Conservation (phyloP, 139 green algal genomes). For the Tetratostichococcus sp. region DNA sequence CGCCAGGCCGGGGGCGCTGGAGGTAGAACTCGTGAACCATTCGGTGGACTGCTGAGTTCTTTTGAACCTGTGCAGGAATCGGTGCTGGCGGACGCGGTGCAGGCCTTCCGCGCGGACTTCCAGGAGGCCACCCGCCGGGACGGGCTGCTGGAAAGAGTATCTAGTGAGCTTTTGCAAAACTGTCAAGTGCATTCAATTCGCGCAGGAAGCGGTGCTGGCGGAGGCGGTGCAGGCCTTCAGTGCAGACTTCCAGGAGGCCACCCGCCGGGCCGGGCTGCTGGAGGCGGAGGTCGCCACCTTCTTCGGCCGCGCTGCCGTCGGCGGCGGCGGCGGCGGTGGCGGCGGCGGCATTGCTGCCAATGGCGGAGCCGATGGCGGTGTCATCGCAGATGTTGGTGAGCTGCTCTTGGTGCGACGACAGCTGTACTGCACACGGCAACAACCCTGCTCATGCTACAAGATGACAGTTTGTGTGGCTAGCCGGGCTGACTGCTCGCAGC, state of each 20-base stretch:
- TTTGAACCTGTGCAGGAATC: too few species aligned
- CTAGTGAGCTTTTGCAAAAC: too few species aligned
- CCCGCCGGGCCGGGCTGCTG: slow-evolving; percentile 30
- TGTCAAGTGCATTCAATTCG: too few species aligned
- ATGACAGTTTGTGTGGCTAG: slow-evolving; percentile 14
- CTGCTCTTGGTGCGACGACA: slow-evolving; percentile 8
- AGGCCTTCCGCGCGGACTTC: too few species aligned
- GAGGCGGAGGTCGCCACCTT: slow-evolving; percentile 42
- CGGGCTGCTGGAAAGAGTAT: too few species aligned
- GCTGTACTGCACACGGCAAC: slow-evolving; percentile 7
- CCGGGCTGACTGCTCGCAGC: too few species aligned
- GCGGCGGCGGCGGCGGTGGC: slow-evolving; percentile 1
- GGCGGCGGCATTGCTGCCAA: background rate
- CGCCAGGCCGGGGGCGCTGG: too few species aligned
- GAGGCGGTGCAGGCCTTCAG: slow-evolving; percentile 63
- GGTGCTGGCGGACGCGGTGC: too few species aligned
- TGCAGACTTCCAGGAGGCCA: slow-evolving; percentile 49
- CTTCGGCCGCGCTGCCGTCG: slow-evolving; percentile 19
- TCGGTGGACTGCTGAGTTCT: too few species aligned
- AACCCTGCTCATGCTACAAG: too few species aligned
- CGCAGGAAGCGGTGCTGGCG: slow-evolving; percentile 46
- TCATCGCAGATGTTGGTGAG: slow-evolving; percentile 5
- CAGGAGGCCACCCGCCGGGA: slow-evolving; percentile 8
- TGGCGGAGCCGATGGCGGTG: too few species aligned
- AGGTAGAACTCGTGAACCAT: too few species aligned